These are phyloP conservation scores for Monosiga brevicollis DNA, from an alignment of 78 protist genomes.

Conservation along the genomic window DNA sequence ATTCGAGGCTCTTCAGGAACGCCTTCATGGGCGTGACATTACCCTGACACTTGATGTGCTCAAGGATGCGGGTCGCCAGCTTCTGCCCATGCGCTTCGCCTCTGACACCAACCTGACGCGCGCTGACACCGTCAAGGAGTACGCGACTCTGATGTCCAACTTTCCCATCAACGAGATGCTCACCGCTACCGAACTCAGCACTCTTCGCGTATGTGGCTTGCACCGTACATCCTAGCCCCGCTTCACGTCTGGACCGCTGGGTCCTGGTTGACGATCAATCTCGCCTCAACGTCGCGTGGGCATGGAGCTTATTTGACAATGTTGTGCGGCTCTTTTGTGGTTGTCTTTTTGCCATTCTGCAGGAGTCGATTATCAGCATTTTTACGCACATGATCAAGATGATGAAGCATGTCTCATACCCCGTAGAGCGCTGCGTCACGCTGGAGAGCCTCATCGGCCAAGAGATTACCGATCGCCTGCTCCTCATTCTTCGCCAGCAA, in stretches of 20 bases:
- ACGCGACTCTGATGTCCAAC: constrained; percentile 46
- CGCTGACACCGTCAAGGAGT: constrained; percentile 13
- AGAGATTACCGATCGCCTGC: constrained; percentile 43
- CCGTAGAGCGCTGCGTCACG: constrained; percentile 17
- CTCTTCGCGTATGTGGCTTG: constrained; percentile 19
- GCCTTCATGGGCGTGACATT: neutral
- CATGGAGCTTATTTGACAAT: too few relatives aligned
- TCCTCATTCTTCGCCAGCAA: constrained; percentile 25
- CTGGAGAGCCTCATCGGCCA: constrained; percentile 45
- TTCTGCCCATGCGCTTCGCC: constrained; percentile 43
- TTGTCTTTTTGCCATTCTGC: too few relatives aligned
- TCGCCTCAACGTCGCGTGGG: too few relatives aligned
- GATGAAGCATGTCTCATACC: constrained; percentile 15
- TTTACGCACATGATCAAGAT: neutral
- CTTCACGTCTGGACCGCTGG: too few relatives aligned
- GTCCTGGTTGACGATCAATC: too few relatives aligned
- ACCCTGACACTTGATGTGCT: constrained; percentile 23
- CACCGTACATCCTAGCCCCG: too few relatives aligned
- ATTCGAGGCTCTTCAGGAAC: constrained; percentile 27
- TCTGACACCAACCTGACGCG: constrained; percentile 45
- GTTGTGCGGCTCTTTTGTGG: too few relatives aligned
- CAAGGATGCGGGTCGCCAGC: constrained; percentile 45
- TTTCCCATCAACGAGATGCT: constrained; percentile 60
- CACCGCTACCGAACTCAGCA: constrained; percentile 49
- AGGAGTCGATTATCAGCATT: neutral